A percentile compares a stretch with the other conserved stretches of the same genome.
These are phyloP conservation scores for Chamaecyparis obtusa DNA, from an alignment of 75 land plant species.

Conservation along the genomic window DNA sequence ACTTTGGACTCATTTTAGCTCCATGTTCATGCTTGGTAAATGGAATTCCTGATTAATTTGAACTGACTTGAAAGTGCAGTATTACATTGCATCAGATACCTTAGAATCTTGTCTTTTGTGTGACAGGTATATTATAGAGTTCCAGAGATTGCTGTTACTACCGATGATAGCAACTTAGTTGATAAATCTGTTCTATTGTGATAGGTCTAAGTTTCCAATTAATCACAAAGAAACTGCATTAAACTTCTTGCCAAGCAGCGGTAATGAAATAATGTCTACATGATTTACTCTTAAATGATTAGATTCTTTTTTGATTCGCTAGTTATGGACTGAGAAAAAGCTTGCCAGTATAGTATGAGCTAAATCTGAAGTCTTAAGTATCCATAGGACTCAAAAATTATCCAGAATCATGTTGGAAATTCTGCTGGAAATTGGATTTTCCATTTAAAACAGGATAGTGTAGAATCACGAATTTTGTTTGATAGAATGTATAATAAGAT, in stretches of 20 bases:
- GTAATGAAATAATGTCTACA: neutral
- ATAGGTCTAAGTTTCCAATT: neutral
- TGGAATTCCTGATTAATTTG: neutral
- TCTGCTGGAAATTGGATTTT: neutral
- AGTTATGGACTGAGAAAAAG: neutral
- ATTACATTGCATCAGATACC: neutral
- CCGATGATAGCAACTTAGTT: constrained; percentile 3
- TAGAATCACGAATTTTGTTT: neutral
- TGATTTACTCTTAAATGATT: neutral
- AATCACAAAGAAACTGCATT: neutral
- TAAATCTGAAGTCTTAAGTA: neutral
- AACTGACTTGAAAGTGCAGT: neutral
- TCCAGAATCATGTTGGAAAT: neutral
- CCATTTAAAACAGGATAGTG: neutral
- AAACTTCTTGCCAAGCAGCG: neutral
- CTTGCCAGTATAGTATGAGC: neutral
- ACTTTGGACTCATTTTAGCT: constrained; percentile 42
- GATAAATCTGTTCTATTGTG: neutral
- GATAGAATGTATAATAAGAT: neutral
- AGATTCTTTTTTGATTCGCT: neutral
- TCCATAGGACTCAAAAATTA: neutral
- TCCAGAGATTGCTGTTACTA: neutral
- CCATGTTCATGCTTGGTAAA: constrained; percentile 87
- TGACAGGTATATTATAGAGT: constrained; percentile 11
- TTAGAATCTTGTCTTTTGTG: neutral